Evolutionary conservation across 176 grass and related monocot species (phyloP).

Genomic region (Alloteropsis semialata): DNA sequence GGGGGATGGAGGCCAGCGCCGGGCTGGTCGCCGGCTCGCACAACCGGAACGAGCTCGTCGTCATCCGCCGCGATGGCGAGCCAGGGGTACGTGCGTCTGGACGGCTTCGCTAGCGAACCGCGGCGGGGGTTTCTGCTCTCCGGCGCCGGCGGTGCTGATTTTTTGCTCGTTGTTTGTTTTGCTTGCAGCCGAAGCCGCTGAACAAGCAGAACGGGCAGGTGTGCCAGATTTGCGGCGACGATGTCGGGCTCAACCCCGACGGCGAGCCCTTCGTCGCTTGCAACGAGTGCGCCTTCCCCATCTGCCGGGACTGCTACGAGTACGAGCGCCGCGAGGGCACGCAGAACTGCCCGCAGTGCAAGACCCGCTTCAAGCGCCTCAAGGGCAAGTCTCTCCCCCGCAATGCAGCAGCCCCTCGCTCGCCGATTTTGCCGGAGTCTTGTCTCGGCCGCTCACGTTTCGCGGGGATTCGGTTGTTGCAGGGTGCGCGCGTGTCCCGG

Average conservation of each 20-base stretch:
- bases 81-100: neutral
- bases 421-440: neutral
- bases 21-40: conserved; percentile 72
- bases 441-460: neutral
- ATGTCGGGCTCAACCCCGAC: conserved; percentile 36
- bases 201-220: conserved; percentile 25
- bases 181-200: conserved; percentile 21
- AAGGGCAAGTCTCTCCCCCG: conserved; percentile 29
- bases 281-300: conserved; percentile 79
- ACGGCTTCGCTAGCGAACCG: neutral
- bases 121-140: neutral
- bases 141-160: neutral
- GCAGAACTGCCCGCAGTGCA: conserved; percentile 73
- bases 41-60: conserved; percentile 78
- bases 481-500: conserved; percentile 74
- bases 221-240: conserved; percentile 66
- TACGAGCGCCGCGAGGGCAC: conserved; percentile 72
- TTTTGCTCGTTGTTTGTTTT: neutral
- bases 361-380: conserved; percentile 67
- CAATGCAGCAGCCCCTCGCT: neutral
- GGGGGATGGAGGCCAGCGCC: conserved; percentile 59
- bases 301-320: conserved; percentile 72
- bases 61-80: conserved; percentile 62
- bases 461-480: neutral
- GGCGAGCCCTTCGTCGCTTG: conserved; percentile 59